A percentile compares a stretch with the other conserved stretches of the same genome.
phyloP scores from a whole-genome alignment of 2,329 filamentous ascomycete species.

The Alternaria gansuensis region DNA sequence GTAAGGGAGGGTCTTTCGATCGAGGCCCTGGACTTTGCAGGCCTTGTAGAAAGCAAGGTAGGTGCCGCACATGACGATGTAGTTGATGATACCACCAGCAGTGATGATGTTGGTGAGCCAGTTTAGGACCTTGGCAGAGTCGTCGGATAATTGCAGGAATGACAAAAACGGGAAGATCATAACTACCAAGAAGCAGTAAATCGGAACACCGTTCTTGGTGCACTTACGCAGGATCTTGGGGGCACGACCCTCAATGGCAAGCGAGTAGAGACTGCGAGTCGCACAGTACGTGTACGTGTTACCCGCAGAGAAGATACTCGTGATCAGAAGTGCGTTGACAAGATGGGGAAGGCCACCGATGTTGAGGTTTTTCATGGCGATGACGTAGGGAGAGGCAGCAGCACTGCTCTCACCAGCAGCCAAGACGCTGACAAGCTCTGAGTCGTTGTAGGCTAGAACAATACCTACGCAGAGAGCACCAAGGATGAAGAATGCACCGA shows the following conservation, averaged over 20 bases:
- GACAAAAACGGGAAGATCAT: slow-evolving; percentile 74
- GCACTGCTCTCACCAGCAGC: slow-evolving; percentile 51
- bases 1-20: slow-evolving; percentile 60
- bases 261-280: slow-evolving; percentile 62
- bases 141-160: slow-evolving; percentile 75
- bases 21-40: slow-evolving; percentile 59
- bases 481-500: slow-evolving; percentile 59
- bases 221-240: slow-evolving; percentile 66
- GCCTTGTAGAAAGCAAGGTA: slow-evolving; percentile 68
- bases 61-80: slow-evolving; percentile 64
- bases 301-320: slow-evolving; percentile 64
- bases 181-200: slow-evolving; percentile 74
- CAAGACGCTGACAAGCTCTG: slow-evolving; percentile 70
- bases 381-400: slow-evolving; percentile 69
- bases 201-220: slow-evolving; percentile 71
- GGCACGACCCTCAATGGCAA: slow-evolving; percentile 63
- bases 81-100: slow-evolving; percentile 67
- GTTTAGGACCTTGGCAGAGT: slow-evolving; percentile 71
- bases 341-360: slow-evolving; percentile 65
- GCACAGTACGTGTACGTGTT: slow-evolving; percentile 66
- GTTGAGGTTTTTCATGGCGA: slow-evolving; percentile 66
- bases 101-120: slow-evolving; percentile 79
- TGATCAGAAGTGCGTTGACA: slow-evolving; percentile 65
- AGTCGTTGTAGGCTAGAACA: slow-evolving; percentile 69
- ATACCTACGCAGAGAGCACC: slow-evolving; percentile 58